These are phyloP conservation scores for Paraconiothyrium brasiliense DNA, from an alignment of 2,329 filamentous ascomycete species.

Conservation along the genomic window DNA sequence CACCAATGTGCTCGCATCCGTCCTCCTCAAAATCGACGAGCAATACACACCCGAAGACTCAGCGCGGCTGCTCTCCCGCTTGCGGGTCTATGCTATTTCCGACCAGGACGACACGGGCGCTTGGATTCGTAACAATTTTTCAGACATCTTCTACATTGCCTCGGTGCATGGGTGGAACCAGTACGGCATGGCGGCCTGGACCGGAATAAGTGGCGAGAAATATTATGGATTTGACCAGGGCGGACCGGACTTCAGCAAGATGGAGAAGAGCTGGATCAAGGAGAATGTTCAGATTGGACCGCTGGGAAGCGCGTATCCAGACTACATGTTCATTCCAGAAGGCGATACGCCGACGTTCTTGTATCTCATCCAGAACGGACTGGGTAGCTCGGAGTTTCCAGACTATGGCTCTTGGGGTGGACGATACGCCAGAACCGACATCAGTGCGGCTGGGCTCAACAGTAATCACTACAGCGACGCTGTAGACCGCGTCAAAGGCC, in stretches of 20 bases:
- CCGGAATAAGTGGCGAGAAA: conserved; percentile 62
- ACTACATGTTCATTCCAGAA: conserved; percentile 63
- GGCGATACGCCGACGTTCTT: conserved; percentile 64
- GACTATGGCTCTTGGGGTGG: conserved; percentile 62
- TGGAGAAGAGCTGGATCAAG: conserved; percentile 63
- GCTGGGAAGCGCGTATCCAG: conserved; percentile 53
- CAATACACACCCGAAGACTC: conserved; percentile 45
- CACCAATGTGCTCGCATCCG: conserved; percentile 62
- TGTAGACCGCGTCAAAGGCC: conserved; percentile 48
- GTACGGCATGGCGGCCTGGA: conserved; percentile 65
- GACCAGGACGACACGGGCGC: conserved; percentile 67
- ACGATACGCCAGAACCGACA: conserved; percentile 51
- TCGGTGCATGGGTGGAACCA: conserved; percentile 66
- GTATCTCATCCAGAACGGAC: conserved; percentile 60
- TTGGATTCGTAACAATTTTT: conserved; percentile 65
- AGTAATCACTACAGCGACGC: conserved; percentile 52
- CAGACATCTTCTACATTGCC: conserved; percentile 65
- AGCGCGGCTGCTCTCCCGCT: conserved; percentile 41
- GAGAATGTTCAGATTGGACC: conserved; percentile 64
- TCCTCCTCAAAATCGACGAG: conserved; percentile 53
- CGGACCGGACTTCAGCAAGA: conserved; percentile 59
- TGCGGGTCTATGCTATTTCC: conserved; percentile 60
- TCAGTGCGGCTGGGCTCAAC: conserved; percentile 45
- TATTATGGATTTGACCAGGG: conserved; percentile 59
- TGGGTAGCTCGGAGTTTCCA: conserved; percentile 58